These are phyloP conservation scores for Penicillium dipodomyicola DNA, from an alignment of 495 filamentous ascomycete genomes.

Conservation along the genomic window DNA sequence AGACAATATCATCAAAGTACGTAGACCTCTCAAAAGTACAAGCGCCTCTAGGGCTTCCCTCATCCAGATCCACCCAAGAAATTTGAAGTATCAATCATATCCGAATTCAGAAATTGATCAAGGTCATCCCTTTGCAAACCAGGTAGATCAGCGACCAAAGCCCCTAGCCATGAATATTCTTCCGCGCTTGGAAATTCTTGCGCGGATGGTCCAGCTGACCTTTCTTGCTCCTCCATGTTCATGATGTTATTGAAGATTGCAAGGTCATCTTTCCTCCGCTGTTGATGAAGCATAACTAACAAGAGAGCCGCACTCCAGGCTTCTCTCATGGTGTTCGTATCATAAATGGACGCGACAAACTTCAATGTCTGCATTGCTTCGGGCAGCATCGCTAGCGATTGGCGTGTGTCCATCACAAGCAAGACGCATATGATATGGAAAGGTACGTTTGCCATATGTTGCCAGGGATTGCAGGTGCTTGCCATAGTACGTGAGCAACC, in stretches of 20 bases:
- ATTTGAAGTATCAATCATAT: slow-evolving; percentile 25
- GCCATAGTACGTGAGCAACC: slow-evolving; percentile 36
- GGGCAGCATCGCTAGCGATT: slow-evolving; percentile 43
- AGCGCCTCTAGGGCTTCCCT: not conserved
- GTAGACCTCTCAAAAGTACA: not conserved
- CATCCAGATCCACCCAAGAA: slow-evolving; percentile 12
- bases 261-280: slow-evolving; percentile 34
- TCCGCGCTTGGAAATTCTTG: slow-evolving; percentile 22
- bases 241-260: slow-evolving; percentile 25
- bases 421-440: slow-evolving; percentile 53
- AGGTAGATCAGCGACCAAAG: slow-evolving; percentile 40
- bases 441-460: slow-evolving; percentile 50
- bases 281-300: slow-evolving; percentile 39
- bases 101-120: slow-evolving; percentile 32
- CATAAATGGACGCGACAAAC: slow-evolving; percentile 38
- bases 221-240: slow-evolving; percentile 8
- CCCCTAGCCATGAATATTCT: slow-evolving; percentile 37
- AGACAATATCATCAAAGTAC: no score
- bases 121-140: slow-evolving; percentile 37
- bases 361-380: slow-evolving; percentile 48
- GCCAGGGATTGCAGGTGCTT: slow-evolving; percentile 44
- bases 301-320: slow-evolving; percentile 47
- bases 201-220: slow-evolving; percentile 11
- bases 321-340: slow-evolving; percentile 46
- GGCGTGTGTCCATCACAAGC: slow-evolving; percentile 46